Evolutionary conservation across 495 filamentous ascomycete species (phyloP), one percentile per base, ranked within the genome.

Genomic region (Penicillium cosmopolitanum): DNA sequence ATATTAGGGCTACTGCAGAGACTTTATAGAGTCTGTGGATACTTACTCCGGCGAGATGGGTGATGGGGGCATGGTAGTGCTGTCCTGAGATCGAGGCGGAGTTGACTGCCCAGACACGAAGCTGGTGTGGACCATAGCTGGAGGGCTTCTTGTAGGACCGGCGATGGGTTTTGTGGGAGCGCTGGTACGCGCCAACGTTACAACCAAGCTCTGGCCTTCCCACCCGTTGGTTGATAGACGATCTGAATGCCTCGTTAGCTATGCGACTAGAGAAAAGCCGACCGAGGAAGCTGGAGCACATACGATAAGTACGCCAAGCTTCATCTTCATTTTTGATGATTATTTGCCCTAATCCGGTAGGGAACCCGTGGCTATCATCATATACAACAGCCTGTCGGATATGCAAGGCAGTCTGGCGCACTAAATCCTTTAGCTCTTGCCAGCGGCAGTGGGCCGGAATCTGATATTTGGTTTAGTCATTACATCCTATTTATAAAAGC

Each of bases 261-360:
- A 19, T 18, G 16, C 4, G 23, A 50, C 18, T n/a, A 16, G 10
- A 15, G 5, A 3, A 15, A 1, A 18, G 2, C 33, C 35, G 28
- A 25, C 21, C 19, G 12, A 52, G 16, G 18, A 19, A 19, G 35
- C 51, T 21, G 6, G 28, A 28, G 6, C 19, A 74, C 75, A 11
- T 54, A 80, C 77, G 74, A 57, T 78, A 80, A 18, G 77, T 80
- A 31, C 76, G 63, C 76, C 76, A 80, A 28, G 77, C 77, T 54
- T 80, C 77, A 25, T 79, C 77, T 53, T 80, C 77, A 43, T 79
- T 77, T 19, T 80, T 80, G 33, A 80, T 69, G 23, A 80, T 80
- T 47, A 80, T 80, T 56, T 80, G 77, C 1, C 77, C 77, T 3
- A 80, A 57, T 18, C 77, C 77, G 0, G 77, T 80, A 15, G 77